Evolutionary conservation across 495 filamentous ascomycete species (phyloP).

Genomic region (Xylona heveae): DNA sequence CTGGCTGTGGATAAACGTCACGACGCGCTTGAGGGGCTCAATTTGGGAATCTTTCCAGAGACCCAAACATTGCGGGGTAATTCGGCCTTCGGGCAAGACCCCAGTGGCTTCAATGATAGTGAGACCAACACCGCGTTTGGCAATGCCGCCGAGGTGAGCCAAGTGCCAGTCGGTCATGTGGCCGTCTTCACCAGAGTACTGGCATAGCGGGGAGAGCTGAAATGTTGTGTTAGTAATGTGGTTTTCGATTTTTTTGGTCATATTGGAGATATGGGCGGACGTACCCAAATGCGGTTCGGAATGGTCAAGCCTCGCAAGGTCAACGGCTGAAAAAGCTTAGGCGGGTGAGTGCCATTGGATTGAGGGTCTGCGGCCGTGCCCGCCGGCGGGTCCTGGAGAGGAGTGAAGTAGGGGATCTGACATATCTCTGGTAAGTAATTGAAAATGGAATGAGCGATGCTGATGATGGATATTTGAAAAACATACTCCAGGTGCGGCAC

Average conservation of each 20-base stretch:
- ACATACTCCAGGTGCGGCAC: too few species aligned
- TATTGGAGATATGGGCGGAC: slow-evolving; percentile 15
- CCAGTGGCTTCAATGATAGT: slow-evolving; percentile 54
- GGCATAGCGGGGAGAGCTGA: too few species aligned
- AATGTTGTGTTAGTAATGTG: too few species aligned
- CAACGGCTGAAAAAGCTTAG: slow-evolving; percentile 51
- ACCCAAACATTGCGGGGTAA: slow-evolving; percentile 49
- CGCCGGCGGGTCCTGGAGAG: slow-evolving; percentile 37
- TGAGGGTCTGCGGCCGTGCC: slow-evolving; percentile 44
- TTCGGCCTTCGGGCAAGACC: slow-evolving; percentile 50
- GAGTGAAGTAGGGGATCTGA: slow-evolving; percentile 53
- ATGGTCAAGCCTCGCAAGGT: slow-evolving; percentile 43
- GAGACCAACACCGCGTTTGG: slow-evolving; percentile 43
- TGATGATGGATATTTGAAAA: too few species aligned
- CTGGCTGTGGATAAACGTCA: slow-evolving; percentile 51
- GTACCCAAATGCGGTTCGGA: slow-evolving; percentile 46
- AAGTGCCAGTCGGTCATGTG: slow-evolving; percentile 42
- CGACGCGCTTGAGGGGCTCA: slow-evolving; percentile 31
- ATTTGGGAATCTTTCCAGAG: slow-evolving; percentile 60
- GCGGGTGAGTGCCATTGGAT: slow-evolving; percentile 28
- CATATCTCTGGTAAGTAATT: too few species aligned
- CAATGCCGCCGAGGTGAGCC: slow-evolving; percentile 29
- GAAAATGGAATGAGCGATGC: too few species aligned
- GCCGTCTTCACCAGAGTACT: slow-evolving; percentile 45
- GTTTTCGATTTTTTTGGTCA: slow-evolving; percentile 2